phyloP scores from a whole-genome alignment of 106 monocot genomes.

The Vanilla planifolia region DNA sequence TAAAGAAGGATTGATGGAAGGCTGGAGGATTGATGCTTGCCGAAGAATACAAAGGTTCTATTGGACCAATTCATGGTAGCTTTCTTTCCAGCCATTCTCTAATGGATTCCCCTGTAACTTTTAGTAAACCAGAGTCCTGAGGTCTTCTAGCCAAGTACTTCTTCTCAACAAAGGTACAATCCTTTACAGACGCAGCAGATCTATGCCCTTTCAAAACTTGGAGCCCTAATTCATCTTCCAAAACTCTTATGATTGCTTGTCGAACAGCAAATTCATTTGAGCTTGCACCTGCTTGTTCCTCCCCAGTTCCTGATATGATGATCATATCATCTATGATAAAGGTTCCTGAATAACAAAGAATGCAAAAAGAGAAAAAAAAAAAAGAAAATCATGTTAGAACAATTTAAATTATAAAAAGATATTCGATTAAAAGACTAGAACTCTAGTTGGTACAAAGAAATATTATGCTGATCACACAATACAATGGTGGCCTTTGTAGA shows the following conservation, averaged over 20 bases:
- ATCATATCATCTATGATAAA: slow-evolving; percentile 54
- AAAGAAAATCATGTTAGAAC: too few relatives aligned
- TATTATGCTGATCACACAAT: too few relatives aligned
- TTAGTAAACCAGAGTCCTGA: slow-evolving; percentile 40
- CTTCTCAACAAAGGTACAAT: neutral
- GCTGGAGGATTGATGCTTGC: neutral
- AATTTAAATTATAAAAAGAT: too few relatives aligned
- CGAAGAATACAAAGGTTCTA: neutral
- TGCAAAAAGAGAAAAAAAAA: neutral
- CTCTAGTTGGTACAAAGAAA: too few relatives aligned
- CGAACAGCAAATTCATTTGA: slow-evolving; percentile 29
- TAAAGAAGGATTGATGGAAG: too few relatives aligned
- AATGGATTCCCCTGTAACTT: slow-evolving; percentile 36
- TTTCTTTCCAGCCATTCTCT: slow-evolving; percentile 43
- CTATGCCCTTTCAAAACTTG: slow-evolving; percentile 29
- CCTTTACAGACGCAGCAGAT: neutral
- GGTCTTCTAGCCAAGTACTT: slow-evolving; percentile 41
- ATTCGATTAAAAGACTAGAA: too few relatives aligned
- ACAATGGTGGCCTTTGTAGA: too few relatives aligned
- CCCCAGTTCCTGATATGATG: slow-evolving; percentile 48
- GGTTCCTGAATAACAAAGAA: slow-evolving; percentile 23
- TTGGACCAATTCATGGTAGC: neutral
- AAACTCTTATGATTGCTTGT: slow-evolving; percentile 42
- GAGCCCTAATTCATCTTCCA: slow-evolving; percentile 52
- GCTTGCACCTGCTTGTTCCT: neutral